phyloP scores from a whole-genome alignment of 1,139 yeast species.

The Taiozyma onychis region DNA sequence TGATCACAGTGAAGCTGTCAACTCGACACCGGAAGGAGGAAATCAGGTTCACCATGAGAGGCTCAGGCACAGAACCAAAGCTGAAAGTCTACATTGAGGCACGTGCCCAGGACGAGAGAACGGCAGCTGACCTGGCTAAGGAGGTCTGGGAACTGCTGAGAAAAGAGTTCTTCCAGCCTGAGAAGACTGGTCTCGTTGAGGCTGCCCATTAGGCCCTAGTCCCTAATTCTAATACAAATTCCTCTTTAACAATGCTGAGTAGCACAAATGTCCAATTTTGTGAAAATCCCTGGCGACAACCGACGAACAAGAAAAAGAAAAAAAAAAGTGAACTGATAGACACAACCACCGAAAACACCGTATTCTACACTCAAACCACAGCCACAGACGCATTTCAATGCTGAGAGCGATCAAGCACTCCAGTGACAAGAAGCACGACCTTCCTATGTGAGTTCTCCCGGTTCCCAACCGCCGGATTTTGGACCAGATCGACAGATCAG shows the following conservation, averaged over 20 bases:
- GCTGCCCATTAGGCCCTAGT: background rate
- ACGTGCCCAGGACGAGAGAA: slow-evolving; percentile 36
- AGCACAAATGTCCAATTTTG: background rate
- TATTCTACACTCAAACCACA: background rate
- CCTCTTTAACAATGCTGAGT: too few species aligned
- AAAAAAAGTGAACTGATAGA: too few species aligned
- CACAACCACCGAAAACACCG: background rate
- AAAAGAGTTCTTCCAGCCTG: slow-evolving; percentile 58
- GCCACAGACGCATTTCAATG: slow-evolving; percentile 4
- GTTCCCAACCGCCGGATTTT: slow-evolving; percentile 9
- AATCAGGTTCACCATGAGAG: slow-evolving; percentile 80
- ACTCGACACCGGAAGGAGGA: slow-evolving; percentile 23
- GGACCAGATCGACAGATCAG: background rate
- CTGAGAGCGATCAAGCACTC: slow-evolving; percentile 23
- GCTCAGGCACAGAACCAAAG: slow-evolving; percentile 97
- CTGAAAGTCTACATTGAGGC: slow-evolving; percentile 90
- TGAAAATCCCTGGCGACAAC: background rate
- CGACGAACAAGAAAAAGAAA: background rate
- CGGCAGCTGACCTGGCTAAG: slow-evolving; percentile 48
- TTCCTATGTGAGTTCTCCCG: slow-evolving; percentile 32
- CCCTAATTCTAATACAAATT: too few species aligned
- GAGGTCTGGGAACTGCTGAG: slow-evolving; percentile 64
- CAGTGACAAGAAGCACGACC: slow-evolving; percentile 39
- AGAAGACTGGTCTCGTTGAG: slow-evolving; percentile 25
- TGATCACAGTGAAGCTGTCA: slow-evolving; percentile 62